phyloP scores from a whole-genome alignment of 441 rosid species.

The Melastoma candidum region DNA sequence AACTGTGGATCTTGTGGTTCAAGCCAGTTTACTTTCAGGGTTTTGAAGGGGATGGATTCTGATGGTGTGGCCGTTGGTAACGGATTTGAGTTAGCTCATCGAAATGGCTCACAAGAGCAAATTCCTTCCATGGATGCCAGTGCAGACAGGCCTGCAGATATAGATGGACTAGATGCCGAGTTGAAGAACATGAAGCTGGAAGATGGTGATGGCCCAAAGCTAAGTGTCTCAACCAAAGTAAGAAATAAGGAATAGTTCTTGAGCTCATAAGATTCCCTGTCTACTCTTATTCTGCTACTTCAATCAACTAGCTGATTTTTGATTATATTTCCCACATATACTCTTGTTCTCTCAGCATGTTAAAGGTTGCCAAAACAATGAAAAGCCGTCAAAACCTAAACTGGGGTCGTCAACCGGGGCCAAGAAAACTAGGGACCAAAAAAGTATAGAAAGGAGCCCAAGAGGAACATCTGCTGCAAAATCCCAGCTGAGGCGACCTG shows the following conservation, averaged over 20 bases:
- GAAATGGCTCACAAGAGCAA: slow-evolving; percentile 37
- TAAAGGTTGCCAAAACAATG: slow-evolving; percentile 39
- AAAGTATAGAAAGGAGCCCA: slow-evolving; percentile 28
- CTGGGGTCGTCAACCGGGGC: slow-evolving; percentile 29
- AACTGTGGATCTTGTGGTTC: slow-evolving; percentile 5
- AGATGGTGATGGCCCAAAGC: slow-evolving; percentile 17
- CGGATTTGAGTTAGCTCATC: slow-evolving; percentile 40
- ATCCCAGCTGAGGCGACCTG: slow-evolving; percentile 33
- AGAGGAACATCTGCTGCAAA: slow-evolving; percentile 40
- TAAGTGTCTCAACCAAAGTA: slow-evolving; percentile 16
- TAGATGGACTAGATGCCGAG: slow-evolving; percentile 20
- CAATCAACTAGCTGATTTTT: no score
- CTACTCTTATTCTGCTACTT: no score
- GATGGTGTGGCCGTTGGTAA: slow-evolving; percentile 25
- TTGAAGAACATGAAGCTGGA: slow-evolving; percentile 28
- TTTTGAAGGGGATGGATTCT: slow-evolving; percentile 55
- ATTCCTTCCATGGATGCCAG: slow-evolving; percentile 27
- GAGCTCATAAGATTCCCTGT: slow-evolving; percentile 24
- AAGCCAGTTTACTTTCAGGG: slow-evolving; percentile 10
- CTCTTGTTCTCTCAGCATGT: slow-evolving; percentile 30
- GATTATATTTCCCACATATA: slow-evolving; percentile 13
- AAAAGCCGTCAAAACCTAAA: slow-evolving; percentile 34
- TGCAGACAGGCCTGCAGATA: slow-evolving; percentile 21
- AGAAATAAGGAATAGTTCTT: slow-evolving; percentile 25
- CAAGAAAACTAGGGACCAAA: slow-evolving; percentile 43